These are phyloP conservation scores for Lepiota brunneoincarnata DNA, from an alignment of 768 basidiomycete genomes.

Conservation along the genomic window DNA sequence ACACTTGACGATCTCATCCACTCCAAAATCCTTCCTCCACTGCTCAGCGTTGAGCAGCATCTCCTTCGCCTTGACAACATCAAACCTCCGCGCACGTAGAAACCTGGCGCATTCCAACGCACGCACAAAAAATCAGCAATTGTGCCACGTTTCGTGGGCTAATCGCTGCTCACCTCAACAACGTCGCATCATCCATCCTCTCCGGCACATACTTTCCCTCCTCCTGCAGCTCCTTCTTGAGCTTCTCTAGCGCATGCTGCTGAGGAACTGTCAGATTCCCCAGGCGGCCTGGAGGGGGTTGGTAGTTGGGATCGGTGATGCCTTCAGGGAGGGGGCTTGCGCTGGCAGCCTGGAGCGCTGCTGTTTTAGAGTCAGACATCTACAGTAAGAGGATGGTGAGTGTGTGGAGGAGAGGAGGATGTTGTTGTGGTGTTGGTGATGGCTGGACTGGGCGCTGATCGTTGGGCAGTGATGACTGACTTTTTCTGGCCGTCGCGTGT, in stretches of 20 bases:
- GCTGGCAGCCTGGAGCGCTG: constrained; percentile 36
- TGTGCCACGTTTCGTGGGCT: background rate
- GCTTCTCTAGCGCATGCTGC: constrained; percentile 63
- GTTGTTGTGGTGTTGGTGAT: no score
- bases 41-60: constrained; percentile 84
- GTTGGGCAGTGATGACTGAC: no score
- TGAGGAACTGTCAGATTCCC: constrained; percentile 74
- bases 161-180: constrained; percentile 65
- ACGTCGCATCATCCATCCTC: constrained; percentile 67
- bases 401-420: background rate
- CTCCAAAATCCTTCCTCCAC: constrained; percentile 86
- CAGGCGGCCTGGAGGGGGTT: constrained; percentile 66
- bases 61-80: constrained; percentile 72
- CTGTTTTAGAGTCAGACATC: background rate
- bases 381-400: background rate
- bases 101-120: constrained; percentile 49
- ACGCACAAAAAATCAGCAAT: background rate
- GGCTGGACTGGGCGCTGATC: no score
- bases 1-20: constrained; percentile 70
- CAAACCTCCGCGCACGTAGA: constrained; percentile 91
- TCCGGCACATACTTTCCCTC: constrained; percentile 60
- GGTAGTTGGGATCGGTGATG: constrained; percentile 63
- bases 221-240: constrained; percentile 62
- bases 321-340: constrained; percentile 56
- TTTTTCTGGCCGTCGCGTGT: no score